phyloP scores from a whole-genome alignment of 352 stramenopile genomes.

The Globisporangium paroecandrum region DNA sequence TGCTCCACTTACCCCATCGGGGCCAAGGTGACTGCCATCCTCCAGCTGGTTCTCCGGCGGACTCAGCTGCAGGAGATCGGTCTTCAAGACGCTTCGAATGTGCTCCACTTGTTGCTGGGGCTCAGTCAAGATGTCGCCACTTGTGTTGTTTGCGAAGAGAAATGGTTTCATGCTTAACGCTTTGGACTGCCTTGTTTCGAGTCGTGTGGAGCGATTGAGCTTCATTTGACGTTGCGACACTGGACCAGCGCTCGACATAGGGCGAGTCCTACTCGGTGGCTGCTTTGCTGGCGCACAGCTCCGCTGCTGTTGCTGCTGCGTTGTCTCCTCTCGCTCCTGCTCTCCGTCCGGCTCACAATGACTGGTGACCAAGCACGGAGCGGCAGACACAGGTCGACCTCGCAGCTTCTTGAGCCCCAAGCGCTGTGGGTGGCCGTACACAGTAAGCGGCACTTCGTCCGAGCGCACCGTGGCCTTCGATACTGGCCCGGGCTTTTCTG shows the following conservation, averaged over 20 bases:
- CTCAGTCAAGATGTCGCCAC: neutral
- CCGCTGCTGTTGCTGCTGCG: neutral
- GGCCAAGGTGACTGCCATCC: constrained; percentile 34
- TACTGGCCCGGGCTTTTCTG: constrained; percentile 7
- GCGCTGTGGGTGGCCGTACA: constrained; percentile 48
- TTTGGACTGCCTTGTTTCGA: too few species aligned
- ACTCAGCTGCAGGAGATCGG: constrained; percentile 34
- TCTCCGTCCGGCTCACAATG: neutral
- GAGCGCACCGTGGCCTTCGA: neutral
- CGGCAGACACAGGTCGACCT: constrained; percentile 23
- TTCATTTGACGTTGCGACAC: constrained; percentile 4
- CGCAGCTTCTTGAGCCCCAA: constrained; percentile 37
- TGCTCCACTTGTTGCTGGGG: constrained; percentile 37
- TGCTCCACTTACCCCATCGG: constrained; percentile 39
- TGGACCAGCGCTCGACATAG: constrained; percentile 13
- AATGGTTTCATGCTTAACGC: constrained; percentile 1
- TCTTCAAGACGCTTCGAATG: constrained; percentile 56
- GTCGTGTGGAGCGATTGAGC: neutral
- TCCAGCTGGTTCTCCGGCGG: constrained; percentile 47
- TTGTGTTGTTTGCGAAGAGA: neutral
- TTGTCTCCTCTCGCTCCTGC: constrained; percentile 5
- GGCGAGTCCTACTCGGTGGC: neutral
- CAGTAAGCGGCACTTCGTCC: constrained; percentile 33
- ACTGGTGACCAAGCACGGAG: constrained; percentile 18
- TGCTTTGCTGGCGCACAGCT: neutral